Evolutionary conservation across 2,329 filamentous ascomycete genomes (phyloP), one percentile per base, ranked within the genome.

Genomic region (Colletotrichum eleusines): DNA sequence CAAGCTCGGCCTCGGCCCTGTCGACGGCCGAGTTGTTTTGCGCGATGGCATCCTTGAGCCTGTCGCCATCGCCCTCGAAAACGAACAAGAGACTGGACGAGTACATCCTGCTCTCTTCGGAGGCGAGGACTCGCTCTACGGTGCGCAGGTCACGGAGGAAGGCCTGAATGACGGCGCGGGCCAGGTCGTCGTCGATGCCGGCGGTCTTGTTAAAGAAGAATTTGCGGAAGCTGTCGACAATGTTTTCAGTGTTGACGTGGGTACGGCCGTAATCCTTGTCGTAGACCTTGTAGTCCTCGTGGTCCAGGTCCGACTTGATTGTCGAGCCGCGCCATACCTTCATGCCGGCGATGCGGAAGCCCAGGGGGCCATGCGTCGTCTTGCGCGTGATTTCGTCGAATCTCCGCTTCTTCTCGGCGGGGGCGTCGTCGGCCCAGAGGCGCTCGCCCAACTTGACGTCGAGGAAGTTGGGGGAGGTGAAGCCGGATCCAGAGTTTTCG

Each of bases 381-480:
- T 86, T 83, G 35, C 81, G 78, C 40, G 84, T 84, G 69, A 91
- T 88, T 77, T 88, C 84, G 74, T 90, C 85, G 76, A 91, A 90
- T 38, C 89, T 85, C 44, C 81, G 77, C 75, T 87, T 87, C 82
- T 91, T 91, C 76, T 89, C 84, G 33, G 79, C 74, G 0, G 87
- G 85, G 31, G 89, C 89, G 73, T 90, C 85, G 71, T 97, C 93
- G 18, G 93, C 95, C 92, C 94, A 98, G 7, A 99, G 83, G 40
- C 93, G 88, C 60, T 90, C 87, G 53, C 96, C 96, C 26, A 99
- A 89, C 83, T 99, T 99, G 74, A 97, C 89, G 78, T 99, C 96
- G 69, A 99, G 84, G 9, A 99, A 94, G 76, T 97, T 98, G 8
- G 96, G 94, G 69, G 89, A 88, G 76, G 88, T 89, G 84, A 95